Base-by-base conservation (phyloP, 2,329 filamentous ascomycete species). In the Colletotrichum sojae region DNA sequence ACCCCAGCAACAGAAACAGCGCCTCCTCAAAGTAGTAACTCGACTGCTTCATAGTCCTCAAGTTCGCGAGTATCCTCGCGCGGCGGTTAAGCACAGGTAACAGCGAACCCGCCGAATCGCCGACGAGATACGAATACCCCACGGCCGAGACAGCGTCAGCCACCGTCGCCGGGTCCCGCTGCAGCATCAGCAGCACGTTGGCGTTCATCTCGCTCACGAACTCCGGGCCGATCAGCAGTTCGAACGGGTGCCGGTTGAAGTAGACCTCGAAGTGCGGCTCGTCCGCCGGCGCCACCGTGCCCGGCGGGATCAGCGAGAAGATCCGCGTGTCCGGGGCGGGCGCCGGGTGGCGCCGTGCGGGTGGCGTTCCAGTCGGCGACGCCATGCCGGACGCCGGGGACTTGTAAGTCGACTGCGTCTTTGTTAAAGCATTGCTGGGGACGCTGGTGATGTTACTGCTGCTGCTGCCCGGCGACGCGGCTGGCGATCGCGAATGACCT, bases 201-300 rank as follows among this genome's bases (percentile, higher is more conserved):
- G 75, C 72, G 53, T 78, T 78, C 77, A 78, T 78, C 70, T 78
- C 76, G 31, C 75, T 57, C 22, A 78, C 72, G 48, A 78, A 78
- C 49, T 78, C 76, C 5, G 68, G 51, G 18, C 74, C 73, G n/a
- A 78, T 76, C 46, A 75, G 72, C 45, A 78, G 64, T 13, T 78
- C 76, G 15, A 61, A 64, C 1, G 76, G 76, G 53, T 78, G 76
- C 5, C 76, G 71, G 43, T 63, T 74, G 63, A 78, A 79, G 62
- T 78, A 79, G 1, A 75, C 39, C 52, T 78, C 73, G 54, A 78
- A 73, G 16, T 73, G 72, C 13, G 73, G 69, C 54, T 77, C 69
- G 54, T 79, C 77, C 5, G 73, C 73, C 9, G 63, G 54, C 15
- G 71, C 60, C 27, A 78, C 71, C 8, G 73, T 71, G 4, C 75